These are phyloP conservation scores for Delonix regia DNA, from an alignment of 306 rosid species.

Conservation along the genomic window DNA sequence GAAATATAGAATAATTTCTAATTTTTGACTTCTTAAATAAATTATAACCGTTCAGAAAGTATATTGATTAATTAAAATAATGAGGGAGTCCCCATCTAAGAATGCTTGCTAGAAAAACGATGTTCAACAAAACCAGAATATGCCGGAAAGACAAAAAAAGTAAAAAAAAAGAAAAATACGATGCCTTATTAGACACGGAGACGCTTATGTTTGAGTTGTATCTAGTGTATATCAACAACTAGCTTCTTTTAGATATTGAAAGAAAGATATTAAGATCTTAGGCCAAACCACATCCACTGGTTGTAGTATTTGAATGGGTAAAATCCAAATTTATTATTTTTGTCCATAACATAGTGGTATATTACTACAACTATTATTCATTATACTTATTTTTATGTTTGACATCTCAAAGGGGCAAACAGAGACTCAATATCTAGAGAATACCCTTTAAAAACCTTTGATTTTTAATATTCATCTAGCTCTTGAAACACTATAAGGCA, in stretches of 20 bases:
- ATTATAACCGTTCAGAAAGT: background rate
- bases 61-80: too few species aligned
- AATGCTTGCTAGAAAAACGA: background rate
- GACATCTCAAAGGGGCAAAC: too few species aligned
- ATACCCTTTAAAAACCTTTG: too few species aligned
- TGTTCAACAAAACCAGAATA: background rate
- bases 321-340: background rate
- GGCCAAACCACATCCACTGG: background rate
- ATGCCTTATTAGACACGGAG: background rate
- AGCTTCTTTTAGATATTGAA: background rate
- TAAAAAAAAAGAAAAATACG: too few species aligned
- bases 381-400: too few species aligned
- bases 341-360: too few species aligned
- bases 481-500: too few species aligned
- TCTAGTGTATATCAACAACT: background rate
- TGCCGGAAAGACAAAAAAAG: background rate
- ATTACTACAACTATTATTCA: too few species aligned
- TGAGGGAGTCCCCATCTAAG: background rate
- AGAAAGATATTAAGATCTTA: background rate
- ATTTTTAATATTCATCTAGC: too few species aligned
- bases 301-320: background rate
- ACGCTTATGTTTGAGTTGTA: background rate
- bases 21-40: too few species aligned
- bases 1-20: too few species aligned
- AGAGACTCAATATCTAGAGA: too few species aligned